Conservation (phyloP, 352 stramenopile genomes). For the Globisporangium nunn region DNA sequence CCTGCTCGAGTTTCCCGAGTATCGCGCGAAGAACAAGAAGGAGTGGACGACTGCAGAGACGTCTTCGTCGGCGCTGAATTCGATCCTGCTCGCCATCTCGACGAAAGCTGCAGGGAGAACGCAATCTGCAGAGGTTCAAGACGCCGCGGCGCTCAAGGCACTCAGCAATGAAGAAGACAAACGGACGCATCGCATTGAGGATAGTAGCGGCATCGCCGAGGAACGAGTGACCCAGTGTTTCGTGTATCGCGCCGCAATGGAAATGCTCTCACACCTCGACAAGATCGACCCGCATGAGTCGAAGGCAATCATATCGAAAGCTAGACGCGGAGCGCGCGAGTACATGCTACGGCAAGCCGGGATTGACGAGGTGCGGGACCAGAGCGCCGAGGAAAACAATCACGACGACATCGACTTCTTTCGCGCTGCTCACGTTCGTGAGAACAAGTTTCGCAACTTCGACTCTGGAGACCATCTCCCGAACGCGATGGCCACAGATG, state of each 20-base stretch:
- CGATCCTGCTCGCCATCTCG: slow-evolving; percentile 15
- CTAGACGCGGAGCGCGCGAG: slow-evolving; percentile 26
- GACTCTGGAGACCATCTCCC: slow-evolving; percentile 4
- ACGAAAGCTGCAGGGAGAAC: background rate
- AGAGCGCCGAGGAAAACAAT: background rate
- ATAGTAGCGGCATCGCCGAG: slow-evolving; percentile 22
- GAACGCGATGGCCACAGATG: background rate
- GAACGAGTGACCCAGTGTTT: slow-evolving; percentile 36
- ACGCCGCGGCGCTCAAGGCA: background rate
- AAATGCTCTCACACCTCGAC: slow-evolving; percentile 31
- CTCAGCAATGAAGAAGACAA: background rate
- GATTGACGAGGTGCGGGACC: slow-evolving; percentile 5
- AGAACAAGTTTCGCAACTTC: slow-evolving; percentile 14
- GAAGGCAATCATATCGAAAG: slow-evolving; percentile 38
- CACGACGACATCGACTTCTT: background rate
- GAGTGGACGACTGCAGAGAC: slow-evolving; percentile 38
- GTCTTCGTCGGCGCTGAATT: slow-evolving; percentile 10
- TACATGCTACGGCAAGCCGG: slow-evolving; percentile 12
- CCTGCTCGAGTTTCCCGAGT: slow-evolving; percentile 62
- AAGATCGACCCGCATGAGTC: slow-evolving; percentile 40
- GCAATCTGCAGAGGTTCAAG: background rate
- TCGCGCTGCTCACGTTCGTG: background rate
- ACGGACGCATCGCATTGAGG: slow-evolving; percentile 1
- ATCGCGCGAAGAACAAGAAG: slow-evolving; percentile 40
- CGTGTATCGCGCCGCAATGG: slow-evolving; percentile 47